phyloP scores from a whole-genome alignment of 1,284 basidiomycete species.

The Cutaneotrichosporon cutaneum region DNA sequence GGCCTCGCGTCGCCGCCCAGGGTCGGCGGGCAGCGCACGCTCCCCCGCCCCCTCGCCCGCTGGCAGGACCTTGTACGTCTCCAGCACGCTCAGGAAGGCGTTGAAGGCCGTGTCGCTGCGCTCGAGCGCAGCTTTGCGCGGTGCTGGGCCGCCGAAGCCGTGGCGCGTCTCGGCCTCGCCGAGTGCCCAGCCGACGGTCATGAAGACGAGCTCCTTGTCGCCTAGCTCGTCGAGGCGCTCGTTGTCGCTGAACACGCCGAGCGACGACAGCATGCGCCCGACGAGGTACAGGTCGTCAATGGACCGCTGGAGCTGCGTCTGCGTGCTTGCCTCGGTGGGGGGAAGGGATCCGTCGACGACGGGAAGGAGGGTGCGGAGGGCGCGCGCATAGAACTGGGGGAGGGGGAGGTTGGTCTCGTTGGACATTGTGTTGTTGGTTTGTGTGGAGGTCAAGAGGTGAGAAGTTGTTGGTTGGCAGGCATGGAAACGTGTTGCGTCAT shows the following conservation, averaged over 20 bases:
- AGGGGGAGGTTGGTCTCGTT: slow-evolving; percentile 40
- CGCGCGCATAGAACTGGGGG: slow-evolving; percentile 44
- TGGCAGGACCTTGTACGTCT: slow-evolving; percentile 60
- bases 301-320: slow-evolving; percentile 30
- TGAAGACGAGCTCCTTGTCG: slow-evolving; percentile 74
- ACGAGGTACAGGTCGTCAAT: slow-evolving; percentile 51
- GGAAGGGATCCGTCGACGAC: slow-evolving; percentile 46
- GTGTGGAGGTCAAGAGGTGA: not conserved
- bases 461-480: not conserved
- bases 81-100: slow-evolving; percentile 61
- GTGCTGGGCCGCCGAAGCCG: slow-evolving; percentile 61
- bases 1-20: slow-evolving; percentile 68
- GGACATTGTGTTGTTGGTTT: not conserved
- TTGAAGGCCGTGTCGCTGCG: slow-evolving; percentile 64
- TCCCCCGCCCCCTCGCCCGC: slow-evolving; percentile 44
- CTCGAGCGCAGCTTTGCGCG: slow-evolving; percentile 62
- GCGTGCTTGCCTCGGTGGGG: slow-evolving; percentile 28
- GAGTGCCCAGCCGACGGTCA: slow-evolving; percentile 70
- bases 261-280: slow-evolving; percentile 45
- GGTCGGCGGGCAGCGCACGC: slow-evolving; percentile 60
- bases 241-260: slow-evolving; percentile 81
- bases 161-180: slow-evolving; percentile 71
- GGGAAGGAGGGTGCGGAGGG: slow-evolving; percentile 40
- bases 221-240: slow-evolving; percentile 81
- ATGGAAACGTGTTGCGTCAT: slow-evolving; percentile 5